These are phyloP conservation scores for Suhomyces chickasaworum DNA, from an alignment of 1,139 yeast species.

Conservation along the genomic window DNA sequence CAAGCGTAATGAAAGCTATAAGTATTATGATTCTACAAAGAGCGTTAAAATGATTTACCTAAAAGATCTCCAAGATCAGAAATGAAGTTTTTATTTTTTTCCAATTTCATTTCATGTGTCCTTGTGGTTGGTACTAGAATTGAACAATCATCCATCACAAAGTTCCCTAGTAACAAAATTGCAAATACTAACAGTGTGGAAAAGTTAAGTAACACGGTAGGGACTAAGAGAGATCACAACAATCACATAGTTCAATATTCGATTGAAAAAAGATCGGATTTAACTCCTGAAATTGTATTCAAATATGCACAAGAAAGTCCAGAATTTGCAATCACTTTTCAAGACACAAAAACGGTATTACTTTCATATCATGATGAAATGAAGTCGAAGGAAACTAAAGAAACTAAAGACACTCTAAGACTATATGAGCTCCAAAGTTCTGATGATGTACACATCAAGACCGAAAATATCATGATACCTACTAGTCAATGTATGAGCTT, in stretches of 20 bases:
- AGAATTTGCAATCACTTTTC: constrained; percentile 21
- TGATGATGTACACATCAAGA: background rate
- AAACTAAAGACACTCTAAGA: constrained; percentile 4
- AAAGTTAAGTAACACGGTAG: no score
- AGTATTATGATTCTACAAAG: no score
- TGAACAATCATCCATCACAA: no score
- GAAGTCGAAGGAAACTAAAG: background rate
- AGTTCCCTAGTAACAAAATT: no score
- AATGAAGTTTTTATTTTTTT: no score
- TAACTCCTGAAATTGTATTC: constrained; percentile 6
- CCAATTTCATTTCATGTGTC: no score
- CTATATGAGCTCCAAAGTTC: constrained; percentile 15
- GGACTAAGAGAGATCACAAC: no score
- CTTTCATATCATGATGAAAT: constrained; percentile 7
- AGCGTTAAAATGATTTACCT: no score
- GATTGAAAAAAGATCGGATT: constrained; percentile 3
- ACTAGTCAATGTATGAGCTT: constrained; percentile 24
- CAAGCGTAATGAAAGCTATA: no score
- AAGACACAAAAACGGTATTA: constrained; percentile 25
- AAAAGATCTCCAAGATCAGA: no score
- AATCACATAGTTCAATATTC: background rate
- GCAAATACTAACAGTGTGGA: no score
- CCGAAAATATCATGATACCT: constrained; percentile 20
- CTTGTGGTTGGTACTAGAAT: no score
- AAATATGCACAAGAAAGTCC: constrained; percentile 15